phyloP scores from a whole-genome alignment of 805 yeast species.

The Candida piceae region DNA sequence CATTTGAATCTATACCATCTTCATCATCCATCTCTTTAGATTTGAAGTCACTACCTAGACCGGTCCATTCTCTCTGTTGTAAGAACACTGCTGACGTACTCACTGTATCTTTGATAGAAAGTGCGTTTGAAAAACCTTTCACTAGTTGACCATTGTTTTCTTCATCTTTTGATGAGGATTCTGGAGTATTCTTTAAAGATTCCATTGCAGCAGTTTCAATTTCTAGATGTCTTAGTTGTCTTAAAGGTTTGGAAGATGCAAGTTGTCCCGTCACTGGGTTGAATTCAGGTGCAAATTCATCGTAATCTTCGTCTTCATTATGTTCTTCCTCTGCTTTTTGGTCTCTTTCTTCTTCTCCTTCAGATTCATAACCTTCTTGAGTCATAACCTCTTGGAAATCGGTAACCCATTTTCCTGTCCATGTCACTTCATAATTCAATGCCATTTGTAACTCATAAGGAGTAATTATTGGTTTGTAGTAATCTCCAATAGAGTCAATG shows the following conservation, averaged over 20 bases:
- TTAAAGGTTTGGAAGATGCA: conserved; percentile 68
- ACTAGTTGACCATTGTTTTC: conserved; percentile 37
- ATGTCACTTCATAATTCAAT: conserved; percentile 63
- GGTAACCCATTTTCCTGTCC: conserved; percentile 94
- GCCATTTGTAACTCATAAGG: conserved; percentile 89
- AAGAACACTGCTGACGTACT: conserved; percentile 82
- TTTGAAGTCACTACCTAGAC: conserved; percentile 79
- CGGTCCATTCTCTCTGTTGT: conserved; percentile 77
- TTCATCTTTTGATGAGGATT: conserved; percentile 16
- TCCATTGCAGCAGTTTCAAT: conserved; percentile 41
- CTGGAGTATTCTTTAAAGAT: conserved; percentile 10
- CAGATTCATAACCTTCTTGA: conserved; percentile 31
- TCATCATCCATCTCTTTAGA: conserved; percentile 22
- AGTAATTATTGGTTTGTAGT: conserved; percentile 86
- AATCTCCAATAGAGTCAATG: conserved; percentile 72
- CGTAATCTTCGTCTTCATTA: conserved; percentile 22
- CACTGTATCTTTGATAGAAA: conserved; percentile 69
- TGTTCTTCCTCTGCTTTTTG: conserved; percentile 10
- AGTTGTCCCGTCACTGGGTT: conserved; percentile 83
- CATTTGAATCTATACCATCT: conserved; percentile 36
- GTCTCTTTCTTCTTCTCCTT: conserved; percentile 22
- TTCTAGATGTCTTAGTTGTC: conserved; percentile 60
- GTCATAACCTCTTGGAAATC: conserved; percentile 57
- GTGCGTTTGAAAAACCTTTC: conserved; percentile 49
- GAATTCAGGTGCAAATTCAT: conserved; percentile 73